Evolutionary conservation across 805 yeast species (phyloP).

Genomic region (Priceomyces fermenticarens): DNA sequence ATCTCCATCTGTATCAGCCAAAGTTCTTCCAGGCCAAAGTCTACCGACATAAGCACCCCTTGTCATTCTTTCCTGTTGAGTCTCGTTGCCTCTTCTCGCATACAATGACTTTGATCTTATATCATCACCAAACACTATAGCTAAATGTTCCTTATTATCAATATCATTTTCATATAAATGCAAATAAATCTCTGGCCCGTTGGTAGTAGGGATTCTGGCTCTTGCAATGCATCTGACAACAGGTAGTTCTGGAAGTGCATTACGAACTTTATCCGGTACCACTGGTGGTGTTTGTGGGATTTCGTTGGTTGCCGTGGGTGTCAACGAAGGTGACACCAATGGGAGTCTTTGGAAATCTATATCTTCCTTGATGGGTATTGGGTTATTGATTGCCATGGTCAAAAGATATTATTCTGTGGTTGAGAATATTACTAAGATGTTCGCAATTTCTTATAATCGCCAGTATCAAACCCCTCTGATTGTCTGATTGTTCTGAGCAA

Average conservation of each 20-base stretch:
- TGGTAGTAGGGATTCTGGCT: slow-evolving; percentile 94
- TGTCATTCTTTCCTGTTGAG: slow-evolving; percentile 95
- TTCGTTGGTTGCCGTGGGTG: slow-evolving; percentile 13
- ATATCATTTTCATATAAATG: slow-evolving; percentile 84
- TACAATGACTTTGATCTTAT: slow-evolving; percentile 76
- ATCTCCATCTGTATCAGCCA: slow-evolving; percentile 58
- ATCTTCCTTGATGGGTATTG: slow-evolving; percentile 5
- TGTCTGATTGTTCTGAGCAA: too few species aligned
- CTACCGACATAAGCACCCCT: slow-evolving; percentile 95
- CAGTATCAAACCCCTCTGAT: too few species aligned
- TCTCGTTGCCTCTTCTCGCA: slow-evolving; percentile 58
- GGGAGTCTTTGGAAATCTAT: slow-evolving; percentile 18
- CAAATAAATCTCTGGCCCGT: slow-evolving; percentile 89
- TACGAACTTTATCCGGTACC: slow-evolving; percentile 23
- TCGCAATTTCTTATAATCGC: too few species aligned
- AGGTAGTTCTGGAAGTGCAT: slow-evolving; percentile 52
- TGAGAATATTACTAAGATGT: too few species aligned
- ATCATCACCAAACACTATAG: slow-evolving; percentile 94
- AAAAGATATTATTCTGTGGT: background rate
- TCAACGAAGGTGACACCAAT: slow-evolving; percentile 19
- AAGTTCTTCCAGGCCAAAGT: slow-evolving; percentile 77
- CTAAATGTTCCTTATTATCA: slow-evolving; percentile 92
- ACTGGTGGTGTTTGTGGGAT: slow-evolving; percentile 12
- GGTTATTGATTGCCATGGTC: slow-evolving; percentile 6
- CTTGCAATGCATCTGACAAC: slow-evolving; percentile 83